phyloP scores from a whole-genome alignment of 169 alveolate species.

The Plasmodium malariae region DNA sequence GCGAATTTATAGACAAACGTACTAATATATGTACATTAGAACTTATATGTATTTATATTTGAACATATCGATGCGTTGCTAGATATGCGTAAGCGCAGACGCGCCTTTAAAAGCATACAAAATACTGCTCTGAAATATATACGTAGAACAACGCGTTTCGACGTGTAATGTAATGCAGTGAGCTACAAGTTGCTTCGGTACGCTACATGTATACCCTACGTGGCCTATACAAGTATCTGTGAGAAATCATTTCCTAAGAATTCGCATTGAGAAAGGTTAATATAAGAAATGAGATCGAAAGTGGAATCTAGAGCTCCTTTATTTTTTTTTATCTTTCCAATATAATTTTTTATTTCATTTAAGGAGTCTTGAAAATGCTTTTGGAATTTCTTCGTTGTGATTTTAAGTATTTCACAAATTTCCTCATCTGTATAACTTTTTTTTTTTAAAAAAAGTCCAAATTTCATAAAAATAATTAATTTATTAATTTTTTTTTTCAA shows the following conservation, averaged over 20 bases:
- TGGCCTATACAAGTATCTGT: conserved; percentile 14
- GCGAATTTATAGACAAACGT: no score
- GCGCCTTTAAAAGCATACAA: no score
- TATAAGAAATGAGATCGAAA: conserved; percentile 31
- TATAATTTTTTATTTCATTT: conserved; percentile 57
- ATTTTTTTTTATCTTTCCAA: conserved; percentile 25
- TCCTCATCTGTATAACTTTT: conserved; percentile 58
- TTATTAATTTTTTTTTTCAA: conserved; percentile 59
- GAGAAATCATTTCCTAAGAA: conserved; percentile 73
- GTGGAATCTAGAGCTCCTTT: conserved; percentile 13
- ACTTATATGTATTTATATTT: no score
- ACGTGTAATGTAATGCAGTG: no score
- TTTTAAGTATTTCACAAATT: conserved; percentile 41
- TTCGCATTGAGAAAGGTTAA: conserved; percentile 55
- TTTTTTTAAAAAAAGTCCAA: conserved; percentile 57
- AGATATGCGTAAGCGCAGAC: no score
- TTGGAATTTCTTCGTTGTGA: conserved; percentile 43
- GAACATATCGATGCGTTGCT: no score
- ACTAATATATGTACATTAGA: no score
- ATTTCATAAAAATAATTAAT: conserved; percentile 74
- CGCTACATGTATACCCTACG: no score
- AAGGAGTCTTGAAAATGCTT: conserved; percentile 44
- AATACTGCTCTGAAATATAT: no score
- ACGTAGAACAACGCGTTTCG: no score
- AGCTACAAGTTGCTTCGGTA: no score